These are phyloP conservation scores for Alternaria metachromatica DNA, from an alignment of 2,329 filamentous ascomycete species.

Conservation along the genomic window DNA sequence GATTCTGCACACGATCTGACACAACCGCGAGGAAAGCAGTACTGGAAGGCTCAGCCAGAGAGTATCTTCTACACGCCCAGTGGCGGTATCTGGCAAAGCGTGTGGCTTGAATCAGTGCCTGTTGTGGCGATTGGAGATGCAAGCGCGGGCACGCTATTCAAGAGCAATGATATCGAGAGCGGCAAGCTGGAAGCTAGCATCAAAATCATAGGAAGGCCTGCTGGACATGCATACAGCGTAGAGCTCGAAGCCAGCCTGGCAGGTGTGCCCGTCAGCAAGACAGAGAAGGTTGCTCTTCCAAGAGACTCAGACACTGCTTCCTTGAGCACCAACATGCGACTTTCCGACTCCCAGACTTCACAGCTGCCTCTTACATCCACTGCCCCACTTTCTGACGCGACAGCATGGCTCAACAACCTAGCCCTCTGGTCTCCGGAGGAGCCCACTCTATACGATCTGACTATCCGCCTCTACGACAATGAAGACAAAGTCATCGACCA, in stretches of 20 bases:
- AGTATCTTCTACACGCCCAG: slow-evolving; percentile 67
- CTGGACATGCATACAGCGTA: slow-evolving; percentile 57
- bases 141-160: slow-evolving; percentile 64
- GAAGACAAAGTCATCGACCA: slow-evolving; percentile 57
- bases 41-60: slow-evolving; percentile 67
- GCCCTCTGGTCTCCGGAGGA: slow-evolving; percentile 68
- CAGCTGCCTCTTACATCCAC: slow-evolving; percentile 46
- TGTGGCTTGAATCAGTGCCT: slow-evolving; percentile 65
- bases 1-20: slow-evolving; percentile 70
- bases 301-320: slow-evolving; percentile 58
- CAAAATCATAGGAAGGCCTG: slow-evolving; percentile 57
- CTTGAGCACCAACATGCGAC: slow-evolving; percentile 58
- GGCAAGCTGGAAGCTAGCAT: slow-evolving; percentile 61
- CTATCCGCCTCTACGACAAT: slow-evolving; percentile 58
- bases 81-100: slow-evolving; percentile 65
- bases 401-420: slow-evolving; percentile 61
- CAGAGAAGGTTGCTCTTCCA: slow-evolving; percentile 53
- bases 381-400: slow-evolving; percentile 48
- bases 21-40: slow-evolving; percentile 73
- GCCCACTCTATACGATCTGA: slow-evolving; percentile 63
- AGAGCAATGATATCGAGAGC: slow-evolving; percentile 60
- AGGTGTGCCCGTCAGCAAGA: slow-evolving; percentile 57
- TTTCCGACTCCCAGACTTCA: slow-evolving; percentile 53
- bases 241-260: slow-evolving; percentile 62
- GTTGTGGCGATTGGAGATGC: slow-evolving; percentile 60